Base-by-base conservation (phyloP, 192 early-diverging fungal genomes). In the Coemansia sp. region DNA sequence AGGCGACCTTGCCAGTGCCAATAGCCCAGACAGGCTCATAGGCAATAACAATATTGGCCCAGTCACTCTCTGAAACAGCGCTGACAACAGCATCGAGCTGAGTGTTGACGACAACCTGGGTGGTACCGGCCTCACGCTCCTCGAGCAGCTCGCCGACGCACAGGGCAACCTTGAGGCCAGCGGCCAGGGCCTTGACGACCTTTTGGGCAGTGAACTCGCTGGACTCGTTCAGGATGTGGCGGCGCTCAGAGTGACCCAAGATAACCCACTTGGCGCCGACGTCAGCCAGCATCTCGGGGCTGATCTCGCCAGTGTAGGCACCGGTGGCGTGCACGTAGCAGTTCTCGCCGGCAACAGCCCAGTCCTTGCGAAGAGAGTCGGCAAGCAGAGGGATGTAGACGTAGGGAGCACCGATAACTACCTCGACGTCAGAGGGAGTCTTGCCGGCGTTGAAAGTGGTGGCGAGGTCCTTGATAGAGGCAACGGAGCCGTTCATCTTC, bases 11-110 rank as follows among this genome's bases (percentile, higher is more conserved):
- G 67, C 98, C 98, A 18, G 98, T 99, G 58, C 98, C 97, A 71
- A 99, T 98, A 37, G 98, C 98, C 98, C 98, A 99, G 61, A 99
- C 98, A 60, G 98, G 98, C 86, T 99, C 98, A 82, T 99, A 99
- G 69, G 98, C 98, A 84, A 99, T 86, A 13, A 98, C 97, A 67
- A 99, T 87, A 75, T 94, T 87, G 55, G 80, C 82, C 98, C 97
- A 99, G 85, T 98, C 93, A 20, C 70, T 79, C 39, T 69, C 72
- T 47, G 77, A 75, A 70, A 97, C 70, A 44, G 85, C 82, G 59
- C 87, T 84, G 68, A 89, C 87, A 61, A 97, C 91, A 44, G 93
- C 94, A 75, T 87, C 85, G 55, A 98, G 86, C 86, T 99, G 98
- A 60, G 91, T 85, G 85, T 91, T 88, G 43, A 95, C 88, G 30